phyloP scores from a whole-genome alignment of 257 asterid species.

The Echites panduratus region DNA sequence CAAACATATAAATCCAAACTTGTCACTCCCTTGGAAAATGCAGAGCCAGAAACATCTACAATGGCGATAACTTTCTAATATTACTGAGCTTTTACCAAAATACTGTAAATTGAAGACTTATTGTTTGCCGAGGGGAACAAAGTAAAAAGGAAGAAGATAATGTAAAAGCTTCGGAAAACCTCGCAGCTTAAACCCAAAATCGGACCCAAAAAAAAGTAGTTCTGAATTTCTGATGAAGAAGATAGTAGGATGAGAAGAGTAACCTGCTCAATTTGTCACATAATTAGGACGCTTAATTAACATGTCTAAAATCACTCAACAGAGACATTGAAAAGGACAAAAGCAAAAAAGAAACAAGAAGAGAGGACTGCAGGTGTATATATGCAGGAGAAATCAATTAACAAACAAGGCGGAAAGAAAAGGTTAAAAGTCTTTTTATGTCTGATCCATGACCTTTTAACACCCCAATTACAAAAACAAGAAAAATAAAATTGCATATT shows the following conservation, averaged over 20 bases:
- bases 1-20: slow-evolving; percentile 14
- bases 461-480: background rate
- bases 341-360: background rate
- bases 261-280: background rate
- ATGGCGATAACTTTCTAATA: slow-evolving; percentile 1
- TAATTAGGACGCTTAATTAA: slow-evolving; percentile 1
- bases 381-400: background rate
- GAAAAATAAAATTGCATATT: background rate
- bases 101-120: background rate
- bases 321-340: slow-evolving; percentile 6
- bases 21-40: slow-evolving; percentile 7
- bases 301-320: background rate
- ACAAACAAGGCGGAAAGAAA: background rate
- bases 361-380: background rate
- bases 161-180: background rate
- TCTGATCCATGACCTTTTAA: slow-evolving; percentile 17
- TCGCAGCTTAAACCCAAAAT: slow-evolving; percentile 2
- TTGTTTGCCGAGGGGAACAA: background rate
- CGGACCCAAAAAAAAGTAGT: background rate
- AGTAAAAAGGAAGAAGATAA: background rate
- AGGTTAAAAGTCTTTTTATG: slow-evolving; percentile 2
- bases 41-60: slow-evolving; percentile 6
- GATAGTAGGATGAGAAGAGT: background rate
- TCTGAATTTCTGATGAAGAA: background rate
- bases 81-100: background rate